A percentile compares a stretch with the other conserved stretches of the same genome.
Conservation (phyloP, 495 filamentous ascomycete species). For the Ascobolus immersus region DNA sequence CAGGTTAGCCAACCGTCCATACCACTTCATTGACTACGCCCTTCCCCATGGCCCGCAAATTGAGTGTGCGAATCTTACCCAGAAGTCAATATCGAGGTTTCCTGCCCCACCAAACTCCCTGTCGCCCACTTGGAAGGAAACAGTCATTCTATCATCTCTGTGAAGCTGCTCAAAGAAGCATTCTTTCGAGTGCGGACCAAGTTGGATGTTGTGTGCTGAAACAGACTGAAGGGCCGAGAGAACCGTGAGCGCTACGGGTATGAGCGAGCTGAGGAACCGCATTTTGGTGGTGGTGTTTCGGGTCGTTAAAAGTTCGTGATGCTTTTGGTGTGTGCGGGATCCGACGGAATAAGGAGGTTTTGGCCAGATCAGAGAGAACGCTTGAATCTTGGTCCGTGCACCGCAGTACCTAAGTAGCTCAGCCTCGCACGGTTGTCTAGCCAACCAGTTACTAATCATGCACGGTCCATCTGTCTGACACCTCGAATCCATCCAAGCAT, state of each 20-base stretch:
- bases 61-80: conserved; percentile 34
- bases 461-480: no score
- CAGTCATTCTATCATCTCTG: conserved; percentile 89
- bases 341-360: background rate
- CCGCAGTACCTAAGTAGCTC: background rate
- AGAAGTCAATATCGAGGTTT: conserved; percentile 92
- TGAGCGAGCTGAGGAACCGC: conserved; percentile 26
- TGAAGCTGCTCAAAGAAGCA: conserved; percentile 92
- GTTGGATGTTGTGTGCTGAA: conserved; percentile 77
- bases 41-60: background rate
- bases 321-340: conserved; percentile 3
- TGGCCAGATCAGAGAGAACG: background rate
- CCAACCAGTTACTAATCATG: no score
- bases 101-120: conserved; percentile 84
- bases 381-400: background rate
- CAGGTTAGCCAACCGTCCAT: no score
- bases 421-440: no score
- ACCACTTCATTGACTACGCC: background rate
- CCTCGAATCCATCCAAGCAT: no score
- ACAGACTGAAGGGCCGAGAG: conserved; percentile 12
- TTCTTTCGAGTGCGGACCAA: conserved; percentile 70
- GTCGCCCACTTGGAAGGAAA: conserved; percentile 95
- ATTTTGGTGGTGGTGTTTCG: background rate
- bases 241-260: conserved; percentile 38
- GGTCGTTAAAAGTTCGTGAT: conserved; percentile 28